Percentiles rank a stretch among this genome's conserved stretches.
Evolutionary conservation across 169 alveolate genomes (phyloP).

Genomic region (Plasmodium inui): DNA sequence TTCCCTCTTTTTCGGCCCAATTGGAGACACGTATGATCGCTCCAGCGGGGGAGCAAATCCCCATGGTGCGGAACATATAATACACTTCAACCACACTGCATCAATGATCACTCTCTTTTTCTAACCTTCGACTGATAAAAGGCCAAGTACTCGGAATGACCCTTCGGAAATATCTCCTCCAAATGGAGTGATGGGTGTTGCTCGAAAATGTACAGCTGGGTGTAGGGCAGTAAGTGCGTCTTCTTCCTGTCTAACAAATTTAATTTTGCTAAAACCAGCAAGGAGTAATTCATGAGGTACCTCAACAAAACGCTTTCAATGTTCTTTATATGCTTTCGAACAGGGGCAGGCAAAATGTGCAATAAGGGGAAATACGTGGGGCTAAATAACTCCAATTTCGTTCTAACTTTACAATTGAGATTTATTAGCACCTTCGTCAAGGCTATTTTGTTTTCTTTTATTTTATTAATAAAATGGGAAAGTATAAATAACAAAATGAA

Average conservation of each 20-base stretch:
- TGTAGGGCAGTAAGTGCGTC: constrained; percentile 60
- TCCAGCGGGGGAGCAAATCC: background rate
- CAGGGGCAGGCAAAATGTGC: constrained; percentile 31
- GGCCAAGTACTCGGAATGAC: constrained; percentile 13
- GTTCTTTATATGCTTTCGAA: constrained; percentile 43
- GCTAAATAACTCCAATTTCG: constrained; percentile 48
- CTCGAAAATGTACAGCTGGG: constrained; percentile 59
- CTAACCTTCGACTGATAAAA: constrained; percentile 45
- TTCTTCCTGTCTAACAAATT: constrained; percentile 44
- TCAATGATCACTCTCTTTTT: background rate
- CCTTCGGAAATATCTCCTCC: constrained; percentile 23
- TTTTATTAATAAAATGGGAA: constrained; percentile 63
- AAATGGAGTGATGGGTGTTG: constrained; percentile 41
- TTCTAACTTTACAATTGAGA: constrained; percentile 12
- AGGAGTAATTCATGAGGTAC: constrained; percentile 35
- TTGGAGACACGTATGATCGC: background rate
- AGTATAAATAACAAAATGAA: constrained; percentile 56
- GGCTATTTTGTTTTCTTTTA: constrained; percentile 73
- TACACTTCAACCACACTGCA: background rate
- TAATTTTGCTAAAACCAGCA: constrained; percentile 22
- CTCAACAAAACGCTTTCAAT: constrained; percentile 31
- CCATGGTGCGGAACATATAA: background rate
- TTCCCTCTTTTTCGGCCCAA: background rate
- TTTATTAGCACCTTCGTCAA: constrained; percentile 52
- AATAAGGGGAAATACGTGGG: constrained; percentile 51